Base-by-base conservation (phyloP, 768 basidiomycete species). In the Suillus variegatus region DNA sequence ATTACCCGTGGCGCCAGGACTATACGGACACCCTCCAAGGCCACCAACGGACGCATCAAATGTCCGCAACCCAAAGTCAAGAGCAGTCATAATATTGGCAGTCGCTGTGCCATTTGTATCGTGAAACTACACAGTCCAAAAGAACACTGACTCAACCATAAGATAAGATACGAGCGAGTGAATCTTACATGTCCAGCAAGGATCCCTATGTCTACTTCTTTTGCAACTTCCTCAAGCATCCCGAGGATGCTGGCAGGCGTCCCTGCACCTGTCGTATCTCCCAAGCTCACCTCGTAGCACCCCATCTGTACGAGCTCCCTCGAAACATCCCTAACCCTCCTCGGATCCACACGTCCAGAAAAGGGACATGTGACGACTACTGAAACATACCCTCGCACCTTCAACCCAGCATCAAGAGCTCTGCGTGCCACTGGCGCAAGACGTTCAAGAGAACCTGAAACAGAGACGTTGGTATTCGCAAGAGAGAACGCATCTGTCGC, bases 1-100 rank as follows among this genome's bases (percentile, higher is more conserved):
- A 70, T 97, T 97, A 18, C 97, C 96, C 0, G 94, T 95, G 16
- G 96, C 95, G 6, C 95, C 95, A 2, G 96, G 97, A 1, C 96
- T 95, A 77, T 94, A 99, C 3, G 96, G 96, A 72, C 97, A 98
- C 20, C 96, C 95, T 4, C 97, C 96, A 1, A 98, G 87, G 0
- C 96, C 95, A 20, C 90, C 94, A 20, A 97, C 87, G 1, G 91
- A 89, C 2, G 92, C 82, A 72, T 92, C 96, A 51, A 99, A 85
- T 3, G 94, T 92, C 13, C 88, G 84, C 14, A 98, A 78, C 18
- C 95, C 96, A 60, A 88, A 78, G 13, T 85, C 80, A 14, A 94
- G 84, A 4, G 92, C 89, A 6, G 87, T 78, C 49, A 93, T 77
- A 18, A 92, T 87, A 69, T 94, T 94, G 18, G 89, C 86, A 14